Percentiles rank a stretch among this genome's conserved stretches.
Evolutionary conservation across 2,329 filamentous ascomycete species (phyloP).

Genomic region (Chaetomiaceae sp.): DNA sequence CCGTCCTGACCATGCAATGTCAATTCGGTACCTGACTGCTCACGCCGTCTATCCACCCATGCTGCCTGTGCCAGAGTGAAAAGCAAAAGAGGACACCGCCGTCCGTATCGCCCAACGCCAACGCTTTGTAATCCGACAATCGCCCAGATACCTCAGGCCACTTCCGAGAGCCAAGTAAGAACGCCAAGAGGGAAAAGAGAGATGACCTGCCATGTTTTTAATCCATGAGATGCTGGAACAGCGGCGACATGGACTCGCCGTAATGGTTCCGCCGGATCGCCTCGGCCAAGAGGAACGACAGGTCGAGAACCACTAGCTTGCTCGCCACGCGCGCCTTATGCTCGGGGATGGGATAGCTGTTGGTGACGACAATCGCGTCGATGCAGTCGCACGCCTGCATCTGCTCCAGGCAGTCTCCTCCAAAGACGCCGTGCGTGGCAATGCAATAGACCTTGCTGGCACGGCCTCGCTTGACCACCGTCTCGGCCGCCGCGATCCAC

Average conservation of each 20-base stretch:
- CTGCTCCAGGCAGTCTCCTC: constrained; percentile 81
- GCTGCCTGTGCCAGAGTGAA: constrained; percentile 13
- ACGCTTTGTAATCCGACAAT: constrained; percentile 22
- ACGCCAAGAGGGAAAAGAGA: constrained; percentile 16
- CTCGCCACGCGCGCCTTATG: constrained; percentile 64
- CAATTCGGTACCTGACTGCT: constrained; percentile 27
- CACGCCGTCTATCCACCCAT: constrained; percentile 21
- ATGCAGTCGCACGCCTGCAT: constrained; percentile 92
- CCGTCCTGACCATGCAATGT: constrained; percentile 19
- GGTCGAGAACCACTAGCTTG: constrained; percentile 85
- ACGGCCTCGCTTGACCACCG: constrained; percentile 84
- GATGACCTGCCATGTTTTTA: constrained; percentile 33
- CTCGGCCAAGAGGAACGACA: constrained; percentile 83
- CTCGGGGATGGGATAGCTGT: constrained; percentile 87
- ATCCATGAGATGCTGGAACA: constrained; percentile 64
- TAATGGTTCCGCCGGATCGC: constrained; percentile 95
- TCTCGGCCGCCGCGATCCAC: constrained; percentile 97
- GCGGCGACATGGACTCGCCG: constrained; percentile 71
- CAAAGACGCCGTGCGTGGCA: constrained; percentile 93
- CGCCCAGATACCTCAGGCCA: constrained; percentile 19
- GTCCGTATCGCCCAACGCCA: constrained; percentile 23
- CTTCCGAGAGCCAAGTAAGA: not conserved
- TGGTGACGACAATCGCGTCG: constrained; percentile 89
- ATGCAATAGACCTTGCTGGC: constrained; percentile 97
- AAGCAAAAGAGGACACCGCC: constrained; percentile 14